phyloP scores from a whole-genome alignment of 2,329 filamentous ascomycete genomes.

The Ascochyta pisi region DNA sequence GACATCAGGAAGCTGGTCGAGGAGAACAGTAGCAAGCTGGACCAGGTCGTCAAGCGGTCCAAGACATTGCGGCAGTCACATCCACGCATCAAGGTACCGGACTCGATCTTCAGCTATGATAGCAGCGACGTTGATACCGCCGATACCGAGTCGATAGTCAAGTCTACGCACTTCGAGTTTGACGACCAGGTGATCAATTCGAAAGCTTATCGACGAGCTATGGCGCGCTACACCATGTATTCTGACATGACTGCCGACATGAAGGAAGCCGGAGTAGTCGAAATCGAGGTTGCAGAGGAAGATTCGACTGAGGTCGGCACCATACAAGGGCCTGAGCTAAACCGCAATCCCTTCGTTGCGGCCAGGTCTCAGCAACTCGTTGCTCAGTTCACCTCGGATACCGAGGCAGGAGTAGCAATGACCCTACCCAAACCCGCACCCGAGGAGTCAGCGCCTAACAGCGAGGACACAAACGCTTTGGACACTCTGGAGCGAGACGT shows the following conservation, averaged over 20 bases:
- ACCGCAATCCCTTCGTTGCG: neutral
- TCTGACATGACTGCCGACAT: neutral
- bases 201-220: conserved; percentile 39
- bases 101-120: conserved; percentile 31
- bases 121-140: conserved; percentile 2
- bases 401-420: conserved; percentile 4
- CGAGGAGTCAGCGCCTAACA: neutral
- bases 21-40: conserved; percentile 37
- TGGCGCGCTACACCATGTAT: conserved; percentile 29
- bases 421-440: neutral
- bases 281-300: conserved; percentile 15
- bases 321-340: conserved; percentile 2
- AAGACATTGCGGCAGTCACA: conserved; percentile 35
- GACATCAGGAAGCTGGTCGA: conserved; percentile 41
- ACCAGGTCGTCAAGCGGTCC: conserved; percentile 36
- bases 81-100: conserved; percentile 38
- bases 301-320: conserved; percentile 22
- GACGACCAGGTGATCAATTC: conserved; percentile 44
- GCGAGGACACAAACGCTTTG: conserved; percentile 4
- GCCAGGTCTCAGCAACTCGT: conserved; percentile 7
- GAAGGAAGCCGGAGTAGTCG: conserved; percentile 1
- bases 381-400: conserved; percentile 1
- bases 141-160: conserved; percentile 28
- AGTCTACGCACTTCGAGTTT: conserved; percentile 39
- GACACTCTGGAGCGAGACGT: conserved; percentile 25